Conservation (phyloP, 202 grass and related monocot genomes). For the Dendrocalamus latiflorus region DNA sequence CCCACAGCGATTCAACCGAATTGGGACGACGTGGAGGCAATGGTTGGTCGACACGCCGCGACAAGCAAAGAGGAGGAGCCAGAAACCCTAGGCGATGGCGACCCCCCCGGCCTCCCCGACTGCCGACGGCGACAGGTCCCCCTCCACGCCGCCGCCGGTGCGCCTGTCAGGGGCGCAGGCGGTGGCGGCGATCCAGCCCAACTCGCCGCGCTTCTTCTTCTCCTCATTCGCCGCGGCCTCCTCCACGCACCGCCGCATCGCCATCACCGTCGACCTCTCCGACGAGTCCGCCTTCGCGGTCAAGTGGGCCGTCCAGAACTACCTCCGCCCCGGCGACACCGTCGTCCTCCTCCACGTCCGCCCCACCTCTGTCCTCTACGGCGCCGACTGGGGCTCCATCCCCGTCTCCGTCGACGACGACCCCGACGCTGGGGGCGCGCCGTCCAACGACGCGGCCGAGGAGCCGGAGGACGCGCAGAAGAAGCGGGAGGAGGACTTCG, state of each 20-base stretch:
- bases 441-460: not conserved
- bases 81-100: slow-evolving; percentile 24
- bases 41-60: too few relatives aligned
- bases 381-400: slow-evolving; percentile 74
- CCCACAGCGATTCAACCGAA: too few relatives aligned
- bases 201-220: slow-evolving; percentile 58
- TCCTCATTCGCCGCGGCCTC: slow-evolving; percentile 32
- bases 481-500: slow-evolving; percentile 78
- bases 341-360: slow-evolving; percentile 76
- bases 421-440: not conserved
- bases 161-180: slow-evolving; percentile 27
- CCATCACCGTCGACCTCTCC: slow-evolving; percentile 83
- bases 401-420: slow-evolving; percentile 45
- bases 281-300: slow-evolving; percentile 77
- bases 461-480: slow-evolving; percentile 39
- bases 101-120: slow-evolving; percentile 39
- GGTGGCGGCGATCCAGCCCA: slow-evolving; percentile 44
- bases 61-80: too few relatives aligned
- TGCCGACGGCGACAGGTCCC: slow-evolving; percentile 15
- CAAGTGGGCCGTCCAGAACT: slow-evolving; percentile 88
- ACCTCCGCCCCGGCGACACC: slow-evolving; percentile 78
- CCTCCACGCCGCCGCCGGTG: slow-evolving; percentile 22
- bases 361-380: slow-evolving; percentile 65
- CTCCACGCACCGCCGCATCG: slow-evolving; percentile 66
- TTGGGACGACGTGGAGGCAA: too few relatives aligned